Percentiles rank a stretch among this genome's conserved stretches.
phyloP scores from a whole-genome alignment of 345 rosid species.

The Hibiscus syriacus region DNA sequence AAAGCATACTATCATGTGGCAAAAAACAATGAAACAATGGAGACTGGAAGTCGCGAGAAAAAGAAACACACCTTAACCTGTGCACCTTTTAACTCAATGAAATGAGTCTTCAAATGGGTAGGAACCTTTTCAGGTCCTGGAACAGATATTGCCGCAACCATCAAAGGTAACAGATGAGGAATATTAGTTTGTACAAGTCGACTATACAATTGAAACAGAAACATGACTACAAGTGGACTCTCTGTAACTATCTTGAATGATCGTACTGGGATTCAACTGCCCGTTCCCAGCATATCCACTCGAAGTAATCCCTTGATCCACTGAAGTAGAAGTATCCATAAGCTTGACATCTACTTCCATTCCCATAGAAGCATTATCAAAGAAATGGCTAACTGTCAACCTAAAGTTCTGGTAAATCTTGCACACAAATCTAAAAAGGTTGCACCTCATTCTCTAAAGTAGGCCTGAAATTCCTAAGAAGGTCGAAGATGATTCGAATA shows the following conservation, averaged over 20 bases:
- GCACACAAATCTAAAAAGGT: constrained; percentile 93
- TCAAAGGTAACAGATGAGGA: constrained; percentile 82
- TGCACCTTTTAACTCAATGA: constrained; percentile 94
- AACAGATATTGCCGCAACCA: constrained; percentile 97
- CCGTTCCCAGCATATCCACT: constrained; percentile 47
- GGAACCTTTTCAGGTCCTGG: constrained; percentile 94
- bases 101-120: constrained; percentile 73
- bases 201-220: constrained; percentile 83
- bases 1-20: not conserved
- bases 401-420: constrained; percentile 89
- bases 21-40: not conserved
- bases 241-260: constrained; percentile 96
- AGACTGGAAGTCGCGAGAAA: not conserved
- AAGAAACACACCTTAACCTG: constrained; percentile 76
- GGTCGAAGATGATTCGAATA: constrained; percentile 87
- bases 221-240: constrained; percentile 99
- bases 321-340: constrained; percentile 55
- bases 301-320: constrained; percentile 53
- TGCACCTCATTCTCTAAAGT: constrained; percentile 89
- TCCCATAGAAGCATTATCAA: constrained; percentile 46
- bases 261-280: constrained; percentile 86
- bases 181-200: constrained; percentile 96
- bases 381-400: constrained; percentile 76
- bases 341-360: constrained; percentile 77
- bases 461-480: constrained; percentile 91